Evolutionary conservation across 2,329 filamentous ascomycete species (phyloP).

Genomic region (Pyricularia sp.): DNA sequence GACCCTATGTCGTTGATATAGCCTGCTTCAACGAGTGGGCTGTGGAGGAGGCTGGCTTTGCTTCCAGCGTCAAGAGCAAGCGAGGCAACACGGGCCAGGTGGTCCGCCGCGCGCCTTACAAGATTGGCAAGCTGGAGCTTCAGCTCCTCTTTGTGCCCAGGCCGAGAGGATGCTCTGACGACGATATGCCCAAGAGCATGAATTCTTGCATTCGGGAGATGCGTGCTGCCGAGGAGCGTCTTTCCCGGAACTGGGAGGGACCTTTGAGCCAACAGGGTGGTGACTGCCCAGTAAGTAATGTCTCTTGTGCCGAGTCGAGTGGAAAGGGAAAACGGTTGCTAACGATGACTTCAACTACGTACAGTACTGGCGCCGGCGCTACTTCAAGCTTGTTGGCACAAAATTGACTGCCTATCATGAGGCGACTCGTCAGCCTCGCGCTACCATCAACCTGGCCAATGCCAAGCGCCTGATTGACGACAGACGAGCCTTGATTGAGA

Average conservation of each 20-base stretch:
- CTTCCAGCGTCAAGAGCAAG: slow-evolving; percentile 92
- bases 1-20: slow-evolving; percentile 79
- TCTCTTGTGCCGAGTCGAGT: neutral
- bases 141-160: slow-evolving; percentile 93
- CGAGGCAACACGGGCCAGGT: slow-evolving; percentile 55
- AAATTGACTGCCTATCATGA: slow-evolving; percentile 96
- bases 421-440: slow-evolving; percentile 86
- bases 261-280: slow-evolving; percentile 93
- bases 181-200: slow-evolving; percentile 99
- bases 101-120: slow-evolving; percentile 85
- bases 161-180: slow-evolving; percentile 75
- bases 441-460: slow-evolving; percentile 93
- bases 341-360: slow-evolving; percentile 18
- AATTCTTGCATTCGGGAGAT: slow-evolving; percentile 91
- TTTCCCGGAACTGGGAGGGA: slow-evolving; percentile 74
- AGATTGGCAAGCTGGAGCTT: slow-evolving; percentile 86
- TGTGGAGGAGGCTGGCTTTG: slow-evolving; percentile 67
- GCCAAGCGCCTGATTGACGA: slow-evolving; percentile 92
- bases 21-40: slow-evolving; percentile 99
- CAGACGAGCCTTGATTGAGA: slow-evolving; percentile 71
- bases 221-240: slow-evolving; percentile 76
- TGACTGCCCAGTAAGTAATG: slow-evolving; percentile 81
- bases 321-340: slow-evolving; percentile 18
- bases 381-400: slow-evolving; percentile 86
- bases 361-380: slow-evolving; percentile 94